Evolutionary conservation across 805 yeast species (phyloP).

Genomic region (Saturnispora ahearnii): DNA sequence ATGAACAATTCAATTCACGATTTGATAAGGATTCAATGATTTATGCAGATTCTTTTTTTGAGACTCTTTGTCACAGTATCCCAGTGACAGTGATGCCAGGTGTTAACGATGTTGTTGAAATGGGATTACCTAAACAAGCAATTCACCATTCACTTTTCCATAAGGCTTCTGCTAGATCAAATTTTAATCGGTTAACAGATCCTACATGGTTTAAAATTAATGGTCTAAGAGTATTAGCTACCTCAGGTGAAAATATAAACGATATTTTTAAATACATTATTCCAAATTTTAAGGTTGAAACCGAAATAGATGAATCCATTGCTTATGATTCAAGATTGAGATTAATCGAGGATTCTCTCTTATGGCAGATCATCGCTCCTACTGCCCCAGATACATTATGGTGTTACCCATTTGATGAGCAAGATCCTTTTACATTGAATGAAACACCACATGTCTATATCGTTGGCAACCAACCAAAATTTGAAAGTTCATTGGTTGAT

Average conservation of each 20-base stretch:
- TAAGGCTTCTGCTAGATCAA: slow-evolving; percentile 25
- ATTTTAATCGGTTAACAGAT: slow-evolving; percentile 47
- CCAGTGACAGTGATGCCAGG: slow-evolving; percentile 85
- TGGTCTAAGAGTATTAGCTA: slow-evolving; percentile 52
- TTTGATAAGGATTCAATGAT: slow-evolving; percentile 40
- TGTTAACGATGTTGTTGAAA: slow-evolving; percentile 72
- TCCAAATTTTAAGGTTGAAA: slow-evolving; percentile 29
- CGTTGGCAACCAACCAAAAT: slow-evolving; percentile 73
- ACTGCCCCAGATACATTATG: slow-evolving; percentile 94
- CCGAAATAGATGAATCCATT: slow-evolving; percentile 20
- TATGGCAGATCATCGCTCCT: slow-evolving; percentile 85
- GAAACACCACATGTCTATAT: slow-evolving; percentile 83
- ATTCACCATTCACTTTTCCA: slow-evolving; percentile 70
- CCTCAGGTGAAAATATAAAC: slow-evolving; percentile 76
- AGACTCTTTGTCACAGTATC: slow-evolving; percentile 46
- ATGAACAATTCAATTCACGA: slow-evolving; percentile 46
- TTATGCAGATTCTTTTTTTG: slow-evolving; percentile 52
- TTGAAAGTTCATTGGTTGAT: slow-evolving; percentile 36
- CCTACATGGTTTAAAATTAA: slow-evolving; percentile 64
- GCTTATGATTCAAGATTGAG: slow-evolving; percentile 33
- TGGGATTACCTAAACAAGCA: slow-evolving; percentile 82
- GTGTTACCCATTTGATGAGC: slow-evolving; percentile 70
- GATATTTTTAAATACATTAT: slow-evolving; percentile 65
- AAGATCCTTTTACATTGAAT: slow-evolving; percentile 73
- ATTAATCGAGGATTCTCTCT: slow-evolving; percentile 56